Base-by-base conservation (phyloP, 805 yeast genomes). In the Pichia manshurica region DNA sequence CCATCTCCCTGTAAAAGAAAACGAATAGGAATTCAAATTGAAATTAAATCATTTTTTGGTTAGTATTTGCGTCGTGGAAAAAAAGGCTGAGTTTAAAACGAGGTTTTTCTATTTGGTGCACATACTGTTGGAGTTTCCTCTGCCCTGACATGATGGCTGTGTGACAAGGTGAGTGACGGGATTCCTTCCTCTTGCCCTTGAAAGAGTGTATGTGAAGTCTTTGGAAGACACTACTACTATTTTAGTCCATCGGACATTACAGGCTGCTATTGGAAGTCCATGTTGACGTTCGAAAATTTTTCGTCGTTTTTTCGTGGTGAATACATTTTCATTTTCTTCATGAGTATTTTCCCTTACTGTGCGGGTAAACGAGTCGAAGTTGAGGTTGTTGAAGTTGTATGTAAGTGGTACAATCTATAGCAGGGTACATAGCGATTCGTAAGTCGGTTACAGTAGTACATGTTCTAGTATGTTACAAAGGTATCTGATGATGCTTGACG, bases 1-100 rank as follows among this genome's bases (percentile, higher is more conserved):
- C 84, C 62, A 79, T 75, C 68, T 79, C 84, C 64, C 71, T 67
- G 32, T 39, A 31, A 36, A 21, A 20, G 10, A 25, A 7, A 25
- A 25, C 29, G 10, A 25, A 10, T 25, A 8, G 7, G 29, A 8
- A n/a, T n/a, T n/a, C 7, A 25, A 25, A 10, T 25, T 25, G 10
- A 10, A 7, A 25, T 25, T 25, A 10, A 25, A 25, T 7, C 10
- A 25, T 8, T 25, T 7, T 7, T 25, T 8, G 10, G 29, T 25
- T 25, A 25, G 29, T 25, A 25, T 25, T 25, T 25, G 29, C 10
- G n/a, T n/a, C n/a, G n/a, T 5, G 16, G 9, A 32, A 5, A 32
- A 9, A 5, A 32, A 32, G 16, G 16, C 5, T 16, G 9, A 9
- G 35, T 5, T 32, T n/a, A 32, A 32, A 9, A 25, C 20, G 25